Evolutionary conservation across 2,329 filamentous ascomycete species (phyloP).

Genomic region (Dryadomyces quercivorus): DNA sequence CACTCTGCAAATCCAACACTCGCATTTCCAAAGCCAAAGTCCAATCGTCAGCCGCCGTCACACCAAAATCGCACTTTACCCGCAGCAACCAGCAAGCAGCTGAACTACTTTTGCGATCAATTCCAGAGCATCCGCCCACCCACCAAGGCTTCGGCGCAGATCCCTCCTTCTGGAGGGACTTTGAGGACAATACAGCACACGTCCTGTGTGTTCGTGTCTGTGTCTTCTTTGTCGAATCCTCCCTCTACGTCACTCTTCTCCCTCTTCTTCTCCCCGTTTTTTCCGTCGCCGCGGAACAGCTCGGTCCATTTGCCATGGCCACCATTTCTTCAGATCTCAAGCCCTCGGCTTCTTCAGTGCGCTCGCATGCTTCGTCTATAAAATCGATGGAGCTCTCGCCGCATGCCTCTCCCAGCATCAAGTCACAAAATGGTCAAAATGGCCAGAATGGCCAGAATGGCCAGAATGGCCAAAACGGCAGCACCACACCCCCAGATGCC

Average conservation of each 20-base stretch:
- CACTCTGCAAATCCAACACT: neutral
- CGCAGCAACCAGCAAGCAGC: neutral
- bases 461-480: neutral
- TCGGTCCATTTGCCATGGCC: neutral
- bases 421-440: slow-evolving; percentile 24
- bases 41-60: neutral
- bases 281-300: neutral
- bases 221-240: neutral
- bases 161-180: neutral
- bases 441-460: too few relatives aligned
- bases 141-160: neutral
- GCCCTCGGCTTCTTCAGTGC: slow-evolving; percentile 28
- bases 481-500: slow-evolving; percentile 11
- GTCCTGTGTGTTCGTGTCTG: slow-evolving; percentile 1
- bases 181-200: slow-evolving; percentile 4
- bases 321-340: slow-evolving; percentile 12
- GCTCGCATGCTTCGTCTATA: slow-evolving; percentile 37
- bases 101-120: too few relatives aligned
- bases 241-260: neutral
- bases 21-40: neutral
- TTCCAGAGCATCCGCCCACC: neutral
- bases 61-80: neutral
- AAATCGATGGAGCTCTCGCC: slow-evolving; percentile 30
- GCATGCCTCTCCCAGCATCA: slow-evolving; percentile 27
- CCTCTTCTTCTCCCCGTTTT: neutral